Percentiles rank a stretch among this genome's conserved stretches.
These are phyloP conservation scores for Fusarium pseudoanthophilum DNA, from an alignment of 2,329 filamentous ascomycete species.

Conservation along the genomic window DNA sequence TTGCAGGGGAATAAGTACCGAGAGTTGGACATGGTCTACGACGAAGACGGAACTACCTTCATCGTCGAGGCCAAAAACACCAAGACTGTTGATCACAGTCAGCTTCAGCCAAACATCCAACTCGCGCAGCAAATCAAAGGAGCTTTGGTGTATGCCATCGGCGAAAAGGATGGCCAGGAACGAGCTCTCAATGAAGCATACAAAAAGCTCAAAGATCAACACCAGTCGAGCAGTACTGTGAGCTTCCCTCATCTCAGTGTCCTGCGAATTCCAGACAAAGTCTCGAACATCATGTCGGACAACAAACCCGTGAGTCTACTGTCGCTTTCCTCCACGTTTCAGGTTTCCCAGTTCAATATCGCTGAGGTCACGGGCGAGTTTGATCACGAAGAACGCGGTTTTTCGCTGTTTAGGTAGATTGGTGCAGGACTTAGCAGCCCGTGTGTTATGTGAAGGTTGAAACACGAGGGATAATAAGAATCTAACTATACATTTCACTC, in stretches of 20 bases:
- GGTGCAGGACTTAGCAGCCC: fast-evolving
- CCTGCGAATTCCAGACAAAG: fast-evolving
- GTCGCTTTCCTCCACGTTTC: fast-evolving
- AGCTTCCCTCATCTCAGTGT: fast-evolving
- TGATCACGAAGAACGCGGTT: neutral
- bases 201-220: neutral
- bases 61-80: neutral
- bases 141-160: neutral
- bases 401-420: fast-evolving
- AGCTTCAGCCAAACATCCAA: fast-evolving
- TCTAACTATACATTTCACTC: too few relatives aligned
- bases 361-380: neutral
- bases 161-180: neutral
- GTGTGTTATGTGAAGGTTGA: fast-evolving
- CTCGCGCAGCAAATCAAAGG: fast-evolving
- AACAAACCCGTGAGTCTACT: fast-evolving
- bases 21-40: neutral
- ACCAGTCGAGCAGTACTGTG: neutral
- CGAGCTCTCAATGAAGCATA: neutral
- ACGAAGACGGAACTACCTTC: neutral
- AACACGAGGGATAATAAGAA: neutral
- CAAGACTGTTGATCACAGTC: neutral
- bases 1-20: neutral
- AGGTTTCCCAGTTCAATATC: neutral
- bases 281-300: neutral